phyloP scores from a whole-genome alignment of 148 eudicot genomes.

The Pouteria glomerata region DNA sequence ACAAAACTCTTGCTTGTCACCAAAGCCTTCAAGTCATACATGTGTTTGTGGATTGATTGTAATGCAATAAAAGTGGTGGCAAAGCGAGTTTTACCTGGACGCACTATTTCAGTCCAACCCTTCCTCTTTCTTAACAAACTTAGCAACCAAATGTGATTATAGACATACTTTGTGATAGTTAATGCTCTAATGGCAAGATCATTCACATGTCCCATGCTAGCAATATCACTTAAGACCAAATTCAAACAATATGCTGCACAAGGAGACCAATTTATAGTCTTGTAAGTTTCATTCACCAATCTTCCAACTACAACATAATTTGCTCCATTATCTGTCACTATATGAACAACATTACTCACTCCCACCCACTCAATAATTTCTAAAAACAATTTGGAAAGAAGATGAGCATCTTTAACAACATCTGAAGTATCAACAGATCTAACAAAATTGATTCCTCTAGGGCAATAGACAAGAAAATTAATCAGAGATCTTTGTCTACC shows the following conservation, averaged over 20 bases:
- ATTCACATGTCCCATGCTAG: neutral
- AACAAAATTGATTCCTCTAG: neutral
- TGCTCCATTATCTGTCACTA: too few relatives aligned
- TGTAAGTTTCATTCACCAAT: neutral
- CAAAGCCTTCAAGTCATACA: neutral
- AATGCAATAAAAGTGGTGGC: slow-evolving; percentile 6
- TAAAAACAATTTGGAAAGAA: neutral
- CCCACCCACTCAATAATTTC: slow-evolving; percentile 5
- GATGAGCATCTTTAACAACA: neutral
- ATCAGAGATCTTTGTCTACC: slow-evolving; percentile 7
- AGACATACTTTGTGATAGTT: too few relatives aligned
- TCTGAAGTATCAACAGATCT: neutral
- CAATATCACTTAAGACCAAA: too few relatives aligned
- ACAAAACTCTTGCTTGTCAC: neutral
- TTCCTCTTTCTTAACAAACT: slow-evolving; percentile 7
- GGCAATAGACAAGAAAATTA: too few relatives aligned
- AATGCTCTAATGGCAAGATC: neutral
- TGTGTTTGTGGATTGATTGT: neutral
- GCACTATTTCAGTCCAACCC: slow-evolving; percentile 13
- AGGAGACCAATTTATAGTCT: neutral
- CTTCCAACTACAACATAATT: slow-evolving; percentile 8
- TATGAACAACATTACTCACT: slow-evolving; percentile 7
- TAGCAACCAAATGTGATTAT: neutral
- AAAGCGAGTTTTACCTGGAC: slow-evolving; percentile 5
- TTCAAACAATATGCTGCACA: neutral